These are phyloP conservation scores for Populus hybrid DNA, from an alignment of 441 rosid genomes.

Conservation along the genomic window DNA sequence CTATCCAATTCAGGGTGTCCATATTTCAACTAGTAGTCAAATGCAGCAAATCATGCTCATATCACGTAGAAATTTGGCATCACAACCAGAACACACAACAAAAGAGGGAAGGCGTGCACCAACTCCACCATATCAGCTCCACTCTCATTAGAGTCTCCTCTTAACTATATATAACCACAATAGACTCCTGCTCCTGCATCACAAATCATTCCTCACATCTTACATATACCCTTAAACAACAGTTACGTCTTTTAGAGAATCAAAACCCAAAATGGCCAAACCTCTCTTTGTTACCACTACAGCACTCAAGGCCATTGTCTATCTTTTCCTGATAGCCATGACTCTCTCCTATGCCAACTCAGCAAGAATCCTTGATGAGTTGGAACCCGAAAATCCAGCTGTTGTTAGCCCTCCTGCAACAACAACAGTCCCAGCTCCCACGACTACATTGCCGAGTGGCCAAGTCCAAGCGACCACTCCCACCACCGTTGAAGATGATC, in stretches of 20 bases:
- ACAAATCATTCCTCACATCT: not conserved
- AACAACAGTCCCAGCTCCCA: constrained; percentile 2
- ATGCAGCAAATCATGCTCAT: constrained; percentile 3
- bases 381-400: constrained; percentile 11
- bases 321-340: constrained; percentile 19
- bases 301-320: not conserved
- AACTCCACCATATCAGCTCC: constrained; percentile 35
- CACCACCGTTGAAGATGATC: not conserved
- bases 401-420: constrained; percentile 15
- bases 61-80: constrained; percentile 4
- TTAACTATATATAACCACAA: constrained; percentile 10
- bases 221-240: not conserved
- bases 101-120: constrained; percentile 2
- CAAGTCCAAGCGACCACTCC: constrained; percentile 19
- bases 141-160: not conserved
- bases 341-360: constrained; percentile 19
- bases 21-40: not conserved
- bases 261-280: constrained; percentile 8
- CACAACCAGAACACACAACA: constrained; percentile 25
- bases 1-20: too few relatives aligned
- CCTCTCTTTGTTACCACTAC: not conserved
- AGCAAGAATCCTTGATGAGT: constrained; percentile 31
- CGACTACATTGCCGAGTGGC: constrained; percentile 25
- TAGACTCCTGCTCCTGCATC: constrained; percentile 2
- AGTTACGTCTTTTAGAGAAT: not conserved